Evolutionary conservation across 768 basidiomycete species (phyloP), one percentile per base, ranked within the genome.

Genomic region (Phylloporus scabripes): DNA sequence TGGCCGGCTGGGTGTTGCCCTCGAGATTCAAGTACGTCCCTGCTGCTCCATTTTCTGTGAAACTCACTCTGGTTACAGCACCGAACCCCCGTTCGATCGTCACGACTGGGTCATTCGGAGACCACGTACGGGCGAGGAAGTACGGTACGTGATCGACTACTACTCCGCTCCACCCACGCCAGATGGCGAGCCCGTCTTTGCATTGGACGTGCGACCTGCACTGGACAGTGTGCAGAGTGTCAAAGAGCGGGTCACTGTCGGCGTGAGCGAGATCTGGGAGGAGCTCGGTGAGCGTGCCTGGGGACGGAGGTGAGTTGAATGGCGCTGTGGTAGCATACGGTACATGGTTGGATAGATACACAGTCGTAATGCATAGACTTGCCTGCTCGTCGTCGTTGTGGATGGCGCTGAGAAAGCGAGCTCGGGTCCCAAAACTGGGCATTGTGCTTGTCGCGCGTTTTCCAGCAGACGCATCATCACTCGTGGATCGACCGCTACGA

Each of bases 81-180:
- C 82, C 36, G 87, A 92, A 61, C 89, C 92, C 5, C 96, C 95
- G 1, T 98, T 99, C 63, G 96, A 99, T 64, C 84, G 96, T 7
- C 96, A 99, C 65, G 96, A 99, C 71, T 99, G 96, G 96, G 70
- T 96, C 45, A 78, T 99, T 46, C 86, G 86, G 26, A 83, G 95
- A 45, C 82, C 85, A 28, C 72, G 73, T 34, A 83, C 85, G 1
- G 83, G 87, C 15, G 80, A 88, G 57, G 87, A 92, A 68, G 85
- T 92, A 45, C 87, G 91, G 63, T 95, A 99, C 68, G 88, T 99
- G 41, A 98, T 99, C 59, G 96, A 99, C 73, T 99, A 99, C 70
- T 98, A 98, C 69, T 88, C 90, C 41, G 92, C 92, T 0, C 91
- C 94, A 1, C 81, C 87, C 2, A 85, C 94, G 48, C 75, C 81